Evolutionary conservation across 768 basidiomycete genomes (phyloP), one percentile per base, ranked within the genome.

Genomic region (Kwoniella mangroviensis): DNA sequence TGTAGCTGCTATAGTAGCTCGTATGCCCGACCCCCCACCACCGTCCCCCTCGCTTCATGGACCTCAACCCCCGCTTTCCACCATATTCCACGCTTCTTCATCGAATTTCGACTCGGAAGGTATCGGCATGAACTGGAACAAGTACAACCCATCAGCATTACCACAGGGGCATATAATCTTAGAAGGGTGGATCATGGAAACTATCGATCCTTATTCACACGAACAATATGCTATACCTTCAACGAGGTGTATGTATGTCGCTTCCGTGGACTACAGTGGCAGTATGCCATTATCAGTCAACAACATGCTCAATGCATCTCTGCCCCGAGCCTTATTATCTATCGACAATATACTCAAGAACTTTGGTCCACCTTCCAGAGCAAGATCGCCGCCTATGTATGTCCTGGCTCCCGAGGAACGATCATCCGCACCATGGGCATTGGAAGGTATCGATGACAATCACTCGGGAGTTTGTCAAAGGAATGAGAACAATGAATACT

Each of bases 161-260:
- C 92, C 93, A 0, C 85, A 92, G 17, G 96, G 94, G 2, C 88
- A 91, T 15, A 85, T 93, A 42, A 90, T 92, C 73, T 84, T 99
- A 6, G 94, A 98, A 77, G 96, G 92, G 2, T 99, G 97, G 97
- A 89, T 96, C 41, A 84, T 97, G 76, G 94, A 99, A 85, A 98
- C 96, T 3, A 87, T 98, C 57, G 96, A 98, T 79, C 94, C 95
- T 0, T 98, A 98, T 74, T 91, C 93, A 24, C 90, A 90, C 70
- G 94, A 96, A 83, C 93, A 93, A 73, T 96, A 94, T 79, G 88
- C 93, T 13, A 96, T 98, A 55, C 97, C 95, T 0, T 97, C 94
- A 3, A 93, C 94, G 49, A 84, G 91, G 57, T 95, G 93, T 81
- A 94, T 91, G 54, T 87, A 92, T 67, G 85, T 96, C 51, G 88